Percentiles rank a stretch among this genome's conserved stretches.
Evolutionary conservation across 495 filamentous ascomycete genomes (phyloP).

Genomic region (Penicillium robsamsonii): DNA sequence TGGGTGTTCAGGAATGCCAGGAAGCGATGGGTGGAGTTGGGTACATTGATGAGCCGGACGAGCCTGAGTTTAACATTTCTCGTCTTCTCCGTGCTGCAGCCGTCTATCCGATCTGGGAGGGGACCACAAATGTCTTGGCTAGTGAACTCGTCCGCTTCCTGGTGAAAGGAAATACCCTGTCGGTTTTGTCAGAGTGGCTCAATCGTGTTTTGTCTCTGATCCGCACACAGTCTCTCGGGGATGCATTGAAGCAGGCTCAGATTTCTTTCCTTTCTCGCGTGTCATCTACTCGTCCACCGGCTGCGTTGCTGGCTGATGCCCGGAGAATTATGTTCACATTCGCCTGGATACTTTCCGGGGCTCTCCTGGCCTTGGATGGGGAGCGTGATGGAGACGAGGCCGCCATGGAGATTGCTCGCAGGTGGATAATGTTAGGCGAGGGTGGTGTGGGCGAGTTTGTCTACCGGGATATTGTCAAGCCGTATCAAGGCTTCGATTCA

Average conservation of each 20-base stretch:
- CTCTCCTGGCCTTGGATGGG: constrained; percentile 31
- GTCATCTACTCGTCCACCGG: neutral
- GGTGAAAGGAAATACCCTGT: constrained; percentile 40
- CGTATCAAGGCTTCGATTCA: neutral
- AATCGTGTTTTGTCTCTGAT: neutral
- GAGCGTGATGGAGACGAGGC: constrained; percentile 31
- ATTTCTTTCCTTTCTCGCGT: neutral
- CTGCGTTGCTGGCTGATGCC: neutral
- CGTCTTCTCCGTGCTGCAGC: constrained; percentile 62
- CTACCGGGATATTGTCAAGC: constrained; percentile 30
- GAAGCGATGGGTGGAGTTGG: constrained; percentile 70
- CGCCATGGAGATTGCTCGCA: constrained; percentile 30
- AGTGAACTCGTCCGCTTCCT: constrained; percentile 57
- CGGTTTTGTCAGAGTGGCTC: constrained; percentile 16
- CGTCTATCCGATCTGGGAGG: constrained; percentile 69
- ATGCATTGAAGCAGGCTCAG: too few species aligned
- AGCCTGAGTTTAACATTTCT: constrained; percentile 57
- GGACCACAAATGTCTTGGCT: constrained; percentile 66
- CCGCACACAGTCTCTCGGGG: neutral
- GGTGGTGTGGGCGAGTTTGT: constrained; percentile 32
- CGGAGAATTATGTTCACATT: constrained; percentile 33
- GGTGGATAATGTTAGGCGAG: constrained; percentile 34
- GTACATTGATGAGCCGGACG: constrained; percentile 51
- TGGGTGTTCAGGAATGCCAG: constrained; percentile 60
- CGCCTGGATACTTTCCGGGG: constrained; percentile 33